These are phyloP conservation scores for Sclerotinia trifoliorum DNA, from an alignment of 2,329 filamentous ascomycete species.

Conservation along the genomic window DNA sequence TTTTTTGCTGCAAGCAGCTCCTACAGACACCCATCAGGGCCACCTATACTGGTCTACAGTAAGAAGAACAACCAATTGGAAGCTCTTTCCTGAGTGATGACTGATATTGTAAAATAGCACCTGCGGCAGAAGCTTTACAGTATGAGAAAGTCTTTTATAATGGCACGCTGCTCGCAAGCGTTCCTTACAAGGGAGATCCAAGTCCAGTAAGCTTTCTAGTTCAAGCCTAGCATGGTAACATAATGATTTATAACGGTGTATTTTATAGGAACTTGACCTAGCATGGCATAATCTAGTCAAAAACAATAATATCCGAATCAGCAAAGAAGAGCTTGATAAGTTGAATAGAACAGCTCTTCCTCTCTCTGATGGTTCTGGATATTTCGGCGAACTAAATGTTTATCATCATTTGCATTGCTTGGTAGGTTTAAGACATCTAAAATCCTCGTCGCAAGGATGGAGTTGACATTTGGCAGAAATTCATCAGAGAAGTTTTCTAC, in stretches of 20 bases:
- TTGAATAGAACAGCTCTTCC: neutral
- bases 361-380: conserved; percentile 12
- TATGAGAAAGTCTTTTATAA: conserved; percentile 19
- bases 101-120: conserved; percentile 6
- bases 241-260: neutral
- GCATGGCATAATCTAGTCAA: conserved; percentile 8
- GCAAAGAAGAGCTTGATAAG: conserved; percentile 5
- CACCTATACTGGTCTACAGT: conserved; percentile 6
- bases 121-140: neutral
- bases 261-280: neutral
- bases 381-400: conserved; percentile 3
- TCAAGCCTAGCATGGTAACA: neutral
- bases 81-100: neutral
- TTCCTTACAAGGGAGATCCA: conserved; percentile 3
- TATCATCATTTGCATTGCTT: conserved; percentile 21
- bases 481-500: conserved; percentile 13
- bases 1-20: neutral
- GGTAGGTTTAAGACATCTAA: neutral
- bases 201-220: conserved; percentile 5
- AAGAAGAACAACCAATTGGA: neutral
- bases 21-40: neutral
- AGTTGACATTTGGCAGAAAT: conserved; percentile 10
- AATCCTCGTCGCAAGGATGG: neutral
- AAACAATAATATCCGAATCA: conserved; percentile 10
- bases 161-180: neutral